A percentile compares a stretch with the other conserved stretches of the same genome.
phyloP scores from a whole-genome alignment of 306 rosid species.

The Aeschynomene evenia region DNA sequence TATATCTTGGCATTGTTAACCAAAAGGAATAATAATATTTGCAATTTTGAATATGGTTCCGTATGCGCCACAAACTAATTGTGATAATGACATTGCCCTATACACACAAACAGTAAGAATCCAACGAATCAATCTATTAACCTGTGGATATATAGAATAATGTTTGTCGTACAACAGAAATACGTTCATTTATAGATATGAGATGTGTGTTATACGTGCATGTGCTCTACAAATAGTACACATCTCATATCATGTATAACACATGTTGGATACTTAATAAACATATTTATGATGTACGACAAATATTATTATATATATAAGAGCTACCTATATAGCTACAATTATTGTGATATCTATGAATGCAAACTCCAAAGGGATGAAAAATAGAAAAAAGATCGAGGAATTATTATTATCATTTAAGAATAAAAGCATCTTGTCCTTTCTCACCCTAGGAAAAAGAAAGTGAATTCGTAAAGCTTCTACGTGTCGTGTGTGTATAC shows the following conservation, averaged over 20 bases:
- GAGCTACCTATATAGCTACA: neutral
- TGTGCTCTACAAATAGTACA: no score
- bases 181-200: no score
- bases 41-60: conserved; percentile 29
- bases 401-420: conserved; percentile 6
- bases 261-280: no score
- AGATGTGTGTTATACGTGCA: no score
- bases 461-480: neutral
- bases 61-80: neutral
- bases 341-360: neutral
- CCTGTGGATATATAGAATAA: no score
- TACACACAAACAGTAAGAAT: neutral
- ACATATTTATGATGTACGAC: no score
- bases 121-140: neutral
- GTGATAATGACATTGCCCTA: conserved; percentile 2
- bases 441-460: neutral
- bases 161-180: no score
- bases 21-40: conserved; percentile 5
- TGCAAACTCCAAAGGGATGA: neutral
- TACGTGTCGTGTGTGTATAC: no score
- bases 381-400: neutral
- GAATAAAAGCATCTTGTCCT: conserved; percentile 16
- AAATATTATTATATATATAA: no score
- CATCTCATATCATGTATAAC: no score
- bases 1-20: conserved; percentile 2